A percentile compares a stretch with the other conserved stretches of the same genome.
These are phyloP conservation scores for Penicillium sp. DNA, from an alignment of 2,329 filamentous ascomycete species.

Conservation along the genomic window DNA sequence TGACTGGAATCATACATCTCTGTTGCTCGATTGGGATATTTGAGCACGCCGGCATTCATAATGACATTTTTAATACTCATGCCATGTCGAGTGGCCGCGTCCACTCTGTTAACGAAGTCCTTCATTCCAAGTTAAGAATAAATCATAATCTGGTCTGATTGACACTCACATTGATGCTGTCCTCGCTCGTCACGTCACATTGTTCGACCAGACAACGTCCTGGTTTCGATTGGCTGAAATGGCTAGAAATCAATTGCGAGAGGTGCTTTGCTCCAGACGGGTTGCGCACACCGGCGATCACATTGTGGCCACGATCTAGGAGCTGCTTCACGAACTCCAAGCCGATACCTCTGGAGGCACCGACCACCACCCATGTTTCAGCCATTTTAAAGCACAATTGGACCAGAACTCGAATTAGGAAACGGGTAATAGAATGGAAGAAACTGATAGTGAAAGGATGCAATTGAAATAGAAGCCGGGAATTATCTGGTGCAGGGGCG, in stretches of 20 bases:
- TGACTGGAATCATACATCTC: conserved; percentile 39
- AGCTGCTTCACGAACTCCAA: conserved; percentile 52
- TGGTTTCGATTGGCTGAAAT: conserved; percentile 8
- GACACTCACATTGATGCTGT: conserved; percentile 46
- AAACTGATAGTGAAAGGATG: background rate
- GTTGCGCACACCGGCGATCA: conserved; percentile 51
- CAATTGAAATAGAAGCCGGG: background rate
- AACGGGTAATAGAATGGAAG: background rate
- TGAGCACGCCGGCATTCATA: conserved; percentile 54
- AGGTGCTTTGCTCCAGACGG: conserved; percentile 30
- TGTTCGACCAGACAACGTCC: conserved; percentile 41
- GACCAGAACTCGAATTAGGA: background rate
- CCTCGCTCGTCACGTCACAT: conserved; percentile 52
- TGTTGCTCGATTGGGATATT: conserved; percentile 55
- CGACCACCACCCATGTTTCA: conserved; percentile 31
- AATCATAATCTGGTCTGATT: too few species aligned
- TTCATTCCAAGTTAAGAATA: background rate
- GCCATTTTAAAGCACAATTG: background rate
- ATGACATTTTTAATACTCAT: conserved; percentile 52
- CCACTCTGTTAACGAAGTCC: conserved; percentile 1
- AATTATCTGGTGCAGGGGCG: background rate
- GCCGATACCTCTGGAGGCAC: conserved; percentile 39
- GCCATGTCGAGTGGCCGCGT: conserved; percentile 32
- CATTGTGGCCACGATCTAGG: conserved; percentile 44
- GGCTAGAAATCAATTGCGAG: conserved; percentile 22